A percentile compares a stretch with the other conserved stretches of the same genome.
phyloP scores from a whole-genome alignment of 2,329 filamentous ascomycete species.

The Cladosporium sp. region DNA sequence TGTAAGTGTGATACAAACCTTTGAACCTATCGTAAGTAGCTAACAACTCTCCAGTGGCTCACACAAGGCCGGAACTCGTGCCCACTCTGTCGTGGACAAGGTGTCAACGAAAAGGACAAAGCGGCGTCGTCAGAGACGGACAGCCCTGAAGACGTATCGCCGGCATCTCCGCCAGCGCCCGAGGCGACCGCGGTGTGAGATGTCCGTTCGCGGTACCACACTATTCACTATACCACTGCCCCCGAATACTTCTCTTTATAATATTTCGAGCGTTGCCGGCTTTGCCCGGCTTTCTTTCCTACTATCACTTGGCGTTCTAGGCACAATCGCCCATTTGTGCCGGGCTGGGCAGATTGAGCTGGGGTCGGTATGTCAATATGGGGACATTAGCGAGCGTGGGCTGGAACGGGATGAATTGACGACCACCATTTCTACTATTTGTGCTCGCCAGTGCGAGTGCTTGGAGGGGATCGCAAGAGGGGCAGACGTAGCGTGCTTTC shows the following conservation, averaged over 20 bases:
- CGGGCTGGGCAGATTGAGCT: conserved; percentile 5
- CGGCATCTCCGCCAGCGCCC: neutral
- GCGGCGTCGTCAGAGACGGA: conserved; percentile 5
- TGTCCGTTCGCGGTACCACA: neutral
- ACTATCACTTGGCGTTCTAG: conserved; percentile 1
- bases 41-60: conserved; percentile 49
- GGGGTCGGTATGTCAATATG: neutral
- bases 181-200: conserved; percentile 1
- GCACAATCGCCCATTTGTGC: conserved; percentile 2
- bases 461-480: neutral
- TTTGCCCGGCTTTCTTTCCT: neutral
- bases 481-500: neutral
- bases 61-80: conserved; percentile 61
- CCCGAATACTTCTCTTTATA: neutral
- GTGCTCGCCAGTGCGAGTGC: neutral
- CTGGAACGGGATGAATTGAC: conserved; percentile 3
- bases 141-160: neutral
- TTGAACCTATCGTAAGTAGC: conserved; percentile 6
- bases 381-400: conserved; percentile 1
- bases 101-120: conserved; percentile 46
- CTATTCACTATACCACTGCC: neutral
- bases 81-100: conserved; percentile 54
- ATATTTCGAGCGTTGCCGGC: neutral
- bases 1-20: conserved; percentile 37
- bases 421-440: neutral